Evolutionary conservation across 1,284 basidiomycete genomes (phyloP).

Genomic region (Puccinia novopanici): DNA sequence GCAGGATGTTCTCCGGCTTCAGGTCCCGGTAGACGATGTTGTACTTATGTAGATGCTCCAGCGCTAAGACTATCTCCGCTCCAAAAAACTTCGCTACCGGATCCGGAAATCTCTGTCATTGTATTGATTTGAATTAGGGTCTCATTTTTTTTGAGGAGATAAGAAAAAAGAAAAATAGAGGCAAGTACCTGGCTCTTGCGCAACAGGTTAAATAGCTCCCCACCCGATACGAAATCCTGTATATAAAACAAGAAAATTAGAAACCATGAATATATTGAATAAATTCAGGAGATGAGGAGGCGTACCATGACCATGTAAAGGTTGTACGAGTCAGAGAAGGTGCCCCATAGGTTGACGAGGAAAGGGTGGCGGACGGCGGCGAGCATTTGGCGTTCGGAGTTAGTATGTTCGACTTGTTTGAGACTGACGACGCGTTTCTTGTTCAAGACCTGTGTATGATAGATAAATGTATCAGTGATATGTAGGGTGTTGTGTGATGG

Average conservation of each 20-base stretch:
- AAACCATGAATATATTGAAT: too few species aligned
- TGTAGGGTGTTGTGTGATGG: not conserved
- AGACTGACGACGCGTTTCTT: slow-evolving; percentile 64
- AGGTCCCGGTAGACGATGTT: slow-evolving; percentile 60
- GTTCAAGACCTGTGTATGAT: slow-evolving; percentile 69
- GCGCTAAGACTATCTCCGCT: slow-evolving; percentile 90
- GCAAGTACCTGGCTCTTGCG: slow-evolving; percentile 79
- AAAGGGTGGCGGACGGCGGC: slow-evolving; percentile 65
- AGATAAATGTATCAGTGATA: slow-evolving; percentile 81
- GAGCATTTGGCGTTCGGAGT: slow-evolving; percentile 64
- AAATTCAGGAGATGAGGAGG: too few species aligned
- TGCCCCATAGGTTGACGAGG: slow-evolving; percentile 32
- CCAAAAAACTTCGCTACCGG: slow-evolving; percentile 99
- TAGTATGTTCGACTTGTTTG: slow-evolving; percentile 66
- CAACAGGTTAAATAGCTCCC: slow-evolving; percentile 89
- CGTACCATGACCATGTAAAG: slow-evolving; percentile 89
- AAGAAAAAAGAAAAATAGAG: too few species aligned
- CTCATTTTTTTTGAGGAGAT: too few species aligned
- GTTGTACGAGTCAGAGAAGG: slow-evolving; percentile 62
- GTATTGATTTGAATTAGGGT: too few species aligned
- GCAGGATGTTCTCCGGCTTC: slow-evolving; percentile 39
- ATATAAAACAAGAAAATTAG: slow-evolving; percentile 54
- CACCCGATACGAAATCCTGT: slow-evolving; percentile 88
- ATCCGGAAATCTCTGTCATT: slow-evolving; percentile 83
- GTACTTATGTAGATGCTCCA: slow-evolving; percentile 85